Evolutionary conservation across 2,329 filamentous ascomycete species (phyloP).

Genomic region (Rhynchosporium agropyri): DNA sequence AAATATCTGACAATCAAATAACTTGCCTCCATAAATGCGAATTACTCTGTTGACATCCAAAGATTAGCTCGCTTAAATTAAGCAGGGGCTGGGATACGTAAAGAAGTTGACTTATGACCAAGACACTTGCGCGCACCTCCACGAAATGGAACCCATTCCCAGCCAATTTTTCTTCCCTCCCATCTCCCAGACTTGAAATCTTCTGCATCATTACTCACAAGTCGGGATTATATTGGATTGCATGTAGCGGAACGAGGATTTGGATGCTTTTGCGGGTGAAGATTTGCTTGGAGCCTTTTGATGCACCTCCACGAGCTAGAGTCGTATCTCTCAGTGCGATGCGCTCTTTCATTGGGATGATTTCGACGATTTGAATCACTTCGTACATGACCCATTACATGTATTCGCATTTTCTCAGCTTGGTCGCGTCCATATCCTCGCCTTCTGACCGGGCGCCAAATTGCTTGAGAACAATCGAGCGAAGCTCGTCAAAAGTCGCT

Average conservation of each 20-base stretch:
- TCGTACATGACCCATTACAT: slow-evolving; percentile 34
- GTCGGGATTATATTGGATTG: slow-evolving; percentile 47
- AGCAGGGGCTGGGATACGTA: neutral
- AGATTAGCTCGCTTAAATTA: slow-evolving; percentile 15
- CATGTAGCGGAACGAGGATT: slow-evolving; percentile 32
- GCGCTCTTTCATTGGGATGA: slow-evolving; percentile 55
- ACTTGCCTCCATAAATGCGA: slow-evolving; percentile 38
- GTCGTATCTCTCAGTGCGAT: slow-evolving; percentile 49
- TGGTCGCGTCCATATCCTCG: slow-evolving; percentile 19
- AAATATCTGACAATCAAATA: slow-evolving; percentile 38
- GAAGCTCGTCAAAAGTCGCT: slow-evolving; percentile 47
- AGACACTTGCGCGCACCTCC: slow-evolving; percentile 71
- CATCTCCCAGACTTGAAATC: slow-evolving; percentile 37
- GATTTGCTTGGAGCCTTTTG: slow-evolving; percentile 36
- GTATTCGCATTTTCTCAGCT: slow-evolving; percentile 33
- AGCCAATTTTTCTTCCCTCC: slow-evolving; percentile 57
- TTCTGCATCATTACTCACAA: slow-evolving; percentile 65
- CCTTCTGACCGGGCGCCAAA: slow-evolving; percentile 39
- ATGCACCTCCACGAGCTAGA: slow-evolving; percentile 43
- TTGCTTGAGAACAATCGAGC: slow-evolving; percentile 44
- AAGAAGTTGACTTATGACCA: slow-evolving; percentile 48
- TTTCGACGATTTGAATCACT: slow-evolving; percentile 51
- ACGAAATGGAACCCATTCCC: slow-evolving; percentile 79
- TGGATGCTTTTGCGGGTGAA: slow-evolving; percentile 39
- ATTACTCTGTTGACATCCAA: slow-evolving; percentile 33